Percentiles rank a stretch among this genome's conserved stretches.
Evolutionary conservation across 2,329 filamentous ascomycete species (phyloP).

Genomic region (Sclerotinia sclerotiorum): DNA sequence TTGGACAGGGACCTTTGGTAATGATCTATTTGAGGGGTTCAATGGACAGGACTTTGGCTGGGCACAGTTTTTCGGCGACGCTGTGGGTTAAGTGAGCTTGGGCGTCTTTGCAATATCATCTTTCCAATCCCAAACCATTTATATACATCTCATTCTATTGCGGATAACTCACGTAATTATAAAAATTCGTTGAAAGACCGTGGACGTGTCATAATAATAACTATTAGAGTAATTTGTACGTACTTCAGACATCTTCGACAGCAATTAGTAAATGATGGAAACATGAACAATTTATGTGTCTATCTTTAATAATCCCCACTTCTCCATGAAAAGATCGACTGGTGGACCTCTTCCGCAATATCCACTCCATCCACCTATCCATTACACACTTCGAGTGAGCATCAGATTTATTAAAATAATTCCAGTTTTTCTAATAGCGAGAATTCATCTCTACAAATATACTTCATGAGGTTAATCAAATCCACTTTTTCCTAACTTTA

Average conservation of each 20-base stretch:
- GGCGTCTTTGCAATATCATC: background rate
- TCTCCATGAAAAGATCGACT: background rate
- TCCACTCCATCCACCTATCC: background rate
- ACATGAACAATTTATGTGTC: background rate
- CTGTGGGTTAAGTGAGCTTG: background rate
- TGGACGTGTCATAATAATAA: background rate
- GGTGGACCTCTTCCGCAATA: background rate
- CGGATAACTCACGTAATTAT: background rate
- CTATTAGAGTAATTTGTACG: background rate
- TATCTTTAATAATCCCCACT: background rate
- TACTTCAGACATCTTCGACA: background rate
- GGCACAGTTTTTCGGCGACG: slow-evolving; percentile 15
- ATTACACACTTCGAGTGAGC: background rate
- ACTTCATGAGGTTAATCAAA: background rate
- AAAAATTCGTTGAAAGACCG: background rate
- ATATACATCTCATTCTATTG: background rate
- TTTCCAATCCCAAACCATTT: too few relatives aligned
- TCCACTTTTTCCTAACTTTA: background rate
- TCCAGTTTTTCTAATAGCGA: background rate
- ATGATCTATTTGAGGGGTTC: slow-evolving; percentile 6
- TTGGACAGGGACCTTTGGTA: background rate
- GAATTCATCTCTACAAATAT: background rate
- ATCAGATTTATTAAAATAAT: background rate
- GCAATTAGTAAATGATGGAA: background rate
- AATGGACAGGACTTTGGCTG: slow-evolving; percentile 11